phyloP scores from a whole-genome alignment of 2,329 filamentous ascomycete species.

The Colletotrichum acutatum region DNA sequence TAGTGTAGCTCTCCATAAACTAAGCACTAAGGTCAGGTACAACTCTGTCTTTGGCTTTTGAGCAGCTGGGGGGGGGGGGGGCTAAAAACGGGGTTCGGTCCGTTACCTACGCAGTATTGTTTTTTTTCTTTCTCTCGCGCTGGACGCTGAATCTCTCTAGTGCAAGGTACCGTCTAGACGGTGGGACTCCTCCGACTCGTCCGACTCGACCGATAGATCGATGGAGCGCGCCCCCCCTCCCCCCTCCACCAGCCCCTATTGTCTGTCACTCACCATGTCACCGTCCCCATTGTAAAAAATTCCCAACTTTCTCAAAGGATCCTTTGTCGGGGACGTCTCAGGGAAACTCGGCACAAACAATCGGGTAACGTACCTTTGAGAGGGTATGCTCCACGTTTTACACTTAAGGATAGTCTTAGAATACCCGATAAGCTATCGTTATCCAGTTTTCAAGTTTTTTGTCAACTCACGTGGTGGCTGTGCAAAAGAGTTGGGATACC shows the following conservation, averaged over 20 bases:
- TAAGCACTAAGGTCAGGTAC: neutral
- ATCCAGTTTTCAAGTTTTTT: neutral
- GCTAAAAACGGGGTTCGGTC: neutral
- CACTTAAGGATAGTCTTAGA: neutral
- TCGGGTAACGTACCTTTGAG: neutral
- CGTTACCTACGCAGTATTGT: neutral
- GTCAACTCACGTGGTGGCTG: neutral
- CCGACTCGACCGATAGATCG: neutral
- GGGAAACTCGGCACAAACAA: neutral
- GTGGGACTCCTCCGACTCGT: neutral
- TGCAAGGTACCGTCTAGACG: neutral
- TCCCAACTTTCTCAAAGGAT: neutral
- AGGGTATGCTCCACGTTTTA: neutral
- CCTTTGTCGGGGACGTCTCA: neutral
- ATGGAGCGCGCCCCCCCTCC: neutral
- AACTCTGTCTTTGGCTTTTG: neutral
- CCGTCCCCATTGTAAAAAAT: neutral
- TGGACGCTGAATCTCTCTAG: neutral
- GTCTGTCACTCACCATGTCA: neutral
- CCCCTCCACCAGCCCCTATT: neutral
- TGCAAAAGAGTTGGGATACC: neutral
- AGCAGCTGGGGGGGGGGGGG: neutral
- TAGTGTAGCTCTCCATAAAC: neutral
- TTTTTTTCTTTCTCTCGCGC: neutral
- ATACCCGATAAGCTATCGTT: neutral